Percentiles rank a stretch among this genome's conserved stretches.
These are phyloP conservation scores for Noccaea bulbosa DNA, from an alignment of 345 rosid species.

Conservation along the genomic window DNA sequence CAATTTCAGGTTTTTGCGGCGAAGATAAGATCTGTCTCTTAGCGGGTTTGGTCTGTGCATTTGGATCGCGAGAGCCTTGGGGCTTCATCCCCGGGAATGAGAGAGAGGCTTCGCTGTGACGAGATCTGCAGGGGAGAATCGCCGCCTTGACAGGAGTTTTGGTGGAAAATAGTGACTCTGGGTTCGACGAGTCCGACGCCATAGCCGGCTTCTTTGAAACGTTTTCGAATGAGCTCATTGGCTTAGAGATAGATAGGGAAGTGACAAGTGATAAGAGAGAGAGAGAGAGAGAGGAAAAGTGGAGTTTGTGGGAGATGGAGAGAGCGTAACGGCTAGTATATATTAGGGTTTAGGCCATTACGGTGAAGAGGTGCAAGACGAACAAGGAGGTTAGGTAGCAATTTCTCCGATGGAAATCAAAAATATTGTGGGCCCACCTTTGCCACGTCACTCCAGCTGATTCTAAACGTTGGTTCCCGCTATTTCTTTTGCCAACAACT, in stretches of 20 bases:
- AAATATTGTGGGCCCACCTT: neutral
- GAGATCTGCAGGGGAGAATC: conserved; percentile 42
- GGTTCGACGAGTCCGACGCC: conserved; percentile 24
- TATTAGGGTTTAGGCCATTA: conserved; percentile 35
- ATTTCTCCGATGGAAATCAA: neutral
- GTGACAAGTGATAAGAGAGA: neutral
- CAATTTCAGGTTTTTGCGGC: conserved; percentile 25
- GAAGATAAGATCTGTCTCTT: conserved; percentile 53
- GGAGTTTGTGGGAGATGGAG: conserved; percentile 1
- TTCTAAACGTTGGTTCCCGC: conserved; percentile 68
- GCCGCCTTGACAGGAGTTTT: conserved; percentile 57
- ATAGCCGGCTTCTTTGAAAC: conserved; percentile 44
- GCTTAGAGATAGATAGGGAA: conserved; percentile 11
- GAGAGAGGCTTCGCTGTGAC: conserved; percentile 43
- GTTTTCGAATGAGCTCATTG: conserved; percentile 49
- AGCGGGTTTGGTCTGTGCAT: conserved; percentile 42
- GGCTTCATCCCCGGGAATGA: conserved; percentile 35
- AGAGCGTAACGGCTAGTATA: conserved; percentile 23
- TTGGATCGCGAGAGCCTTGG: conserved; percentile 17
- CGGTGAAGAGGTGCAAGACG: conserved; percentile 9
- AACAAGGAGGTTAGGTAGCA: neutral
- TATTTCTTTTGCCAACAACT: neutral
- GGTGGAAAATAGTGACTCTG: conserved; percentile 33
- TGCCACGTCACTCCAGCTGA: conserved; percentile 57
- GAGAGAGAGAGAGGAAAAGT: neutral